Evolutionary conservation across 2,329 filamentous ascomycete species (phyloP).

Genomic region (Alternaria longipes): DNA sequence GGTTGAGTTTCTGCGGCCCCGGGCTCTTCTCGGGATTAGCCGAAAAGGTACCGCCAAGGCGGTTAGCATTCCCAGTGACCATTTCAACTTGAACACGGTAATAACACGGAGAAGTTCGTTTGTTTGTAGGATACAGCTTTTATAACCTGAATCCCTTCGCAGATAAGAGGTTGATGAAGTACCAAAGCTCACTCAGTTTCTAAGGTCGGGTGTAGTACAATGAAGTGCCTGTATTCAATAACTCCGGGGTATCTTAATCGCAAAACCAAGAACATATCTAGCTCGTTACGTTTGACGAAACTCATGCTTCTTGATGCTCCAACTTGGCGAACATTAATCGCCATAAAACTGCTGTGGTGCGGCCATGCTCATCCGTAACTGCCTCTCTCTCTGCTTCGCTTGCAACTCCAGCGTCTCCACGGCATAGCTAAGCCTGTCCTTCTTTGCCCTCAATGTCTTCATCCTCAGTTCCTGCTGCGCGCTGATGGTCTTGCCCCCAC

Average conservation of each 20-base stretch:
- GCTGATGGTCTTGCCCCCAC: conserved; percentile 46
- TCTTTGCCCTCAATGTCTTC: conserved; percentile 78
- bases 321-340: conserved; percentile 28
- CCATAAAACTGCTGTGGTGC: conserved; percentile 54
- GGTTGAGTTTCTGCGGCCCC: conserved; percentile 35
- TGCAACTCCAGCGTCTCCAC: conserved; percentile 87
- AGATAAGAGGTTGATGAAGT: no score
- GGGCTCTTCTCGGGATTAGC: conserved; percentile 30
- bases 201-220: not conserved
- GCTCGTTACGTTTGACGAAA: not conserved
- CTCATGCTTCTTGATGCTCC: not conserved
- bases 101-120: not conserved
- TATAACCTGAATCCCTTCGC: not conserved
- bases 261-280: conserved; percentile 26
- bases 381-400: conserved; percentile 77
- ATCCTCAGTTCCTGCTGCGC: conserved; percentile 66
- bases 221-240: not conserved
- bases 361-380: conserved; percentile 77
- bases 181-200: not conserved
- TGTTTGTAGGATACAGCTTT: no score
- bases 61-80: not conserved
- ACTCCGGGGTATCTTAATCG: conserved; percentile 41
- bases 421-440: conserved; percentile 84
- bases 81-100: not conserved
- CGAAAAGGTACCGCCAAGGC: conserved; percentile 14